phyloP scores from a whole-genome alignment of 495 filamentous ascomycete genomes.

The Daldinia vernicosa region DNA sequence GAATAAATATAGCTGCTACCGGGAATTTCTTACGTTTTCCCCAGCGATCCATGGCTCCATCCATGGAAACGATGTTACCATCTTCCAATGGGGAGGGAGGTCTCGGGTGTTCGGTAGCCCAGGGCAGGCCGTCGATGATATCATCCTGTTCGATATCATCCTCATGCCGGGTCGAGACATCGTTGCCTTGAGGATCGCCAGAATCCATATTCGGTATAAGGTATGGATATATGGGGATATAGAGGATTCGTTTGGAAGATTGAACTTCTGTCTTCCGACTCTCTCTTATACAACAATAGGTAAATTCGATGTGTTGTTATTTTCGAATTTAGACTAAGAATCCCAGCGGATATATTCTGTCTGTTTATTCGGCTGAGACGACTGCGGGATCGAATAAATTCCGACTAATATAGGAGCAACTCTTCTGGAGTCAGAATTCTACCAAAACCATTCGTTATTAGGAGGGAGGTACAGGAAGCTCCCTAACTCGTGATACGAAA shows the following conservation, averaged over 20 bases:
- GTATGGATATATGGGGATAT: not conserved
- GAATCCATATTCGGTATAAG: slow-evolving; percentile 14
- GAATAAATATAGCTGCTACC: slow-evolving; percentile 82
- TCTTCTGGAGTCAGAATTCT: not conserved
- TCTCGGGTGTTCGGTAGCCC: slow-evolving; percentile 11
- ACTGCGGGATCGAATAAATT: not conserved
- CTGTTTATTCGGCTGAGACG: not conserved
- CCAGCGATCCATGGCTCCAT: slow-evolving; percentile 36
- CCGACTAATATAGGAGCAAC: not conserved
- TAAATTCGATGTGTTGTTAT: not conserved
- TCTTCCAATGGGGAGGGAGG: slow-evolving; percentile 5
- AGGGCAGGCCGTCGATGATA: slow-evolving; percentile 16
- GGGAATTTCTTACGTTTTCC: slow-evolving; percentile 39
- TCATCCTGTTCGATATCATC: slow-evolving; percentile 16
- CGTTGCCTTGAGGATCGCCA: not conserved
- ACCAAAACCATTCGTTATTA: not conserved
- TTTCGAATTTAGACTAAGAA: no score
- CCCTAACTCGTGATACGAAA: not conserved
- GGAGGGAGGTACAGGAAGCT: not conserved
- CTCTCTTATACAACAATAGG: slow-evolving; percentile 12
- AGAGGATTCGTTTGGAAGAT: not conserved
- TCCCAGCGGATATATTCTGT: not conserved
- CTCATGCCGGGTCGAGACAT: not conserved
- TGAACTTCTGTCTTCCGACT: not conserved
- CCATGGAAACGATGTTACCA: slow-evolving; percentile 19